These are phyloP conservation scores for Curvularia hawaiiensis DNA, from an alignment of 2,329 filamentous ascomycete species.

Conservation along the genomic window DNA sequence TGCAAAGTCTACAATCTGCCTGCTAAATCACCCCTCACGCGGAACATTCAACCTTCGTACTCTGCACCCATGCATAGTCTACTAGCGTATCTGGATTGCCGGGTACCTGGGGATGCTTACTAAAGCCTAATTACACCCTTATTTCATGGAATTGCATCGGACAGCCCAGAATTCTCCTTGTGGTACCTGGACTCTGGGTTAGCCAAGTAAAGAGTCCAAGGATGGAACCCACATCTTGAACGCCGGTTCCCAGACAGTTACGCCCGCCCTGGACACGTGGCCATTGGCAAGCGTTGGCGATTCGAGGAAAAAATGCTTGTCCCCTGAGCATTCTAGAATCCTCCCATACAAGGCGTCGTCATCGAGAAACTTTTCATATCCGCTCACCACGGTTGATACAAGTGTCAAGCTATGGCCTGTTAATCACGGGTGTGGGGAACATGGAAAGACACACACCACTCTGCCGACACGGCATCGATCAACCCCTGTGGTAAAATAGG, in stretches of 20 bases:
- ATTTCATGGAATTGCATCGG: constrained; percentile 42
- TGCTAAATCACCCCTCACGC: not conserved
- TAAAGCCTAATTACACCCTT: not conserved
- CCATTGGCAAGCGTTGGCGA: constrained; percentile 50
- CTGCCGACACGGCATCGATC: constrained; percentile 34
- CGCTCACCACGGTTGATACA: constrained; percentile 52
- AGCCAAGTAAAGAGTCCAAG: constrained; percentile 1
- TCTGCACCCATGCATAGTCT: not conserved
- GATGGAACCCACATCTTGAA: constrained; percentile 46
- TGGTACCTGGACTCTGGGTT: constrained; percentile 38
- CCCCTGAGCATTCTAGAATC: constrained; percentile 52
- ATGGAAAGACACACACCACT: constrained; percentile 20
- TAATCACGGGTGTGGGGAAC: constrained; percentile 3
- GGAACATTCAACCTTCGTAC: constrained; percentile 1
- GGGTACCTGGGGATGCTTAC: not conserved
- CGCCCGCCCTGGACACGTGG: constrained; percentile 48
- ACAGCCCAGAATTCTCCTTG: constrained; percentile 50
- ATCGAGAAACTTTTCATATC: constrained; percentile 54
- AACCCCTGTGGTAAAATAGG: constrained; percentile 36
- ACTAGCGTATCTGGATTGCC: not conserved
- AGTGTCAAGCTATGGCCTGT: constrained; percentile 36
- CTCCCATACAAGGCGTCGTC: constrained; percentile 53
- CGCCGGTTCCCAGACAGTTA: constrained; percentile 57
- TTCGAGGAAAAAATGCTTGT: constrained; percentile 49
- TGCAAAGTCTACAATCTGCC: constrained; percentile 2